Conservation (phyloP, 257 asterid genomes). For the Linderniella brevidens region DNA sequence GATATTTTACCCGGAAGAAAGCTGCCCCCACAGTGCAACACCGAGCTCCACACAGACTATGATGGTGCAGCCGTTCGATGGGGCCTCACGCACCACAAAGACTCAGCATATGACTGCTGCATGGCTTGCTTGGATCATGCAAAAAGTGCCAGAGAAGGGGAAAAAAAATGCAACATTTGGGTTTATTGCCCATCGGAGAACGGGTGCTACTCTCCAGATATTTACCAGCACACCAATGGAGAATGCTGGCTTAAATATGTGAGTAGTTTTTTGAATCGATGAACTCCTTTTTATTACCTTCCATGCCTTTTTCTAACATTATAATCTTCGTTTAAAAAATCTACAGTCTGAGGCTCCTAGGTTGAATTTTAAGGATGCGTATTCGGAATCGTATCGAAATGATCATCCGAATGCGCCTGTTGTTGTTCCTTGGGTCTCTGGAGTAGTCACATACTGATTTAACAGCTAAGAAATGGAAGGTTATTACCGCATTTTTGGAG, state of each 20-base stretch:
- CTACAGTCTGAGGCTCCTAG: conserved; percentile 69
- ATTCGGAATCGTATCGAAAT: conserved; percentile 59
- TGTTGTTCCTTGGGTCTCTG: conserved; percentile 80
- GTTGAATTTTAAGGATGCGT: conserved; percentile 49
- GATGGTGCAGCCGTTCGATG: conserved; percentile 77
- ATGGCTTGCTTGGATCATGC: conserved; percentile 85
- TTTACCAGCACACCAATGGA: conserved; percentile 58
- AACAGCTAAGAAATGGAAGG: no score
- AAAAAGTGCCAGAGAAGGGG: conserved; percentile 43
- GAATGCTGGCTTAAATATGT: conserved; percentile 98
- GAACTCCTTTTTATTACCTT: background rate
- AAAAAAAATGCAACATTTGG: conserved; percentile 69
- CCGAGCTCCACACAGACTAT: conserved; percentile 74
- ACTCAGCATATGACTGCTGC: conserved; percentile 90
- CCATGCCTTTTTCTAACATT: background rate
- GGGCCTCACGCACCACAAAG: conserved; percentile 92
- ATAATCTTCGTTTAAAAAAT: background rate
- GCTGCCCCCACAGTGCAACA: conserved; percentile 75
- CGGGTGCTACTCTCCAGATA: conserved; percentile 93
- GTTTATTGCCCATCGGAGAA: conserved; percentile 76
- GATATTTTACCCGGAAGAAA: conserved; percentile 58
- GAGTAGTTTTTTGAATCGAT: conserved; percentile 12
- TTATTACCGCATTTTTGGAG: no score
- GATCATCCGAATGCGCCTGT: conserved; percentile 68
- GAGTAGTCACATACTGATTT: conserved; percentile 19